Percentiles rank a stretch among this genome's conserved stretches.
These are phyloP conservation scores for Nymphaea colorata DNA, from an alignment of 164 flowering plant genomes.

Conservation along the genomic window DNA sequence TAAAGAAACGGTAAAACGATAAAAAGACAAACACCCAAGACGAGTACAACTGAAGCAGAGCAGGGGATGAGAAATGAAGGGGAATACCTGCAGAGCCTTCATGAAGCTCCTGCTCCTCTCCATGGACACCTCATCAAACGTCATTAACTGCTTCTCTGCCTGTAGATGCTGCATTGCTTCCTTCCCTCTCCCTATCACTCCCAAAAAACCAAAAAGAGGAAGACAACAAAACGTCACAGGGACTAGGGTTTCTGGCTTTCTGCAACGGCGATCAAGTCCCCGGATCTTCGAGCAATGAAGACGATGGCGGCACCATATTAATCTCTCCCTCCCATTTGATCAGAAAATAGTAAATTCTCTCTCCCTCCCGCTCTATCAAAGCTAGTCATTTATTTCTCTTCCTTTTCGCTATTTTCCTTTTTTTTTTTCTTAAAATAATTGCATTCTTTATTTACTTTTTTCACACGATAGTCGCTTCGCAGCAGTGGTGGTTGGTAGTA, in stretches of 20 bases:
- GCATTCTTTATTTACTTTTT: too few relatives aligned
- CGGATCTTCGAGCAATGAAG: too few relatives aligned
- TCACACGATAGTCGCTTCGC: too few relatives aligned
- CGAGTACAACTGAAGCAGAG: background rate
- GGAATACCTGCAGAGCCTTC: conserved; percentile 62
- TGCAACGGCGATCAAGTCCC: background rate
- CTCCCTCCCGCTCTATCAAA: background rate
- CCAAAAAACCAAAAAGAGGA: background rate
- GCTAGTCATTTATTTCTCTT: too few relatives aligned
- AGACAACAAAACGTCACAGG: background rate
- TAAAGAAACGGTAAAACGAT: too few relatives aligned
- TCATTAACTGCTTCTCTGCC: conserved; percentile 33
- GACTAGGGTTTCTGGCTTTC: background rate
- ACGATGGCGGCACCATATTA: too few relatives aligned
- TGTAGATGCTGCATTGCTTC: conserved; percentile 24
- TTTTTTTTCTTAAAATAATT: too few relatives aligned
- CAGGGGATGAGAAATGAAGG: background rate
- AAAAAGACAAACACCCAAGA: background rate
- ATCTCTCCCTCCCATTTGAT: too few relatives aligned
- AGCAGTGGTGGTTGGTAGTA: too few relatives aligned
- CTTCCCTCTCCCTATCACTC: background rate
- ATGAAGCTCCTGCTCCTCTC: conserved; percentile 83
- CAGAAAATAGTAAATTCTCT: background rate
- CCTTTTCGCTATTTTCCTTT: too few relatives aligned
- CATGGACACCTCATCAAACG: conserved; percentile 81